phyloP scores from a whole-genome alignment of 2,329 filamentous ascomycete genomes.

The Dothideomycetes sp. region DNA sequence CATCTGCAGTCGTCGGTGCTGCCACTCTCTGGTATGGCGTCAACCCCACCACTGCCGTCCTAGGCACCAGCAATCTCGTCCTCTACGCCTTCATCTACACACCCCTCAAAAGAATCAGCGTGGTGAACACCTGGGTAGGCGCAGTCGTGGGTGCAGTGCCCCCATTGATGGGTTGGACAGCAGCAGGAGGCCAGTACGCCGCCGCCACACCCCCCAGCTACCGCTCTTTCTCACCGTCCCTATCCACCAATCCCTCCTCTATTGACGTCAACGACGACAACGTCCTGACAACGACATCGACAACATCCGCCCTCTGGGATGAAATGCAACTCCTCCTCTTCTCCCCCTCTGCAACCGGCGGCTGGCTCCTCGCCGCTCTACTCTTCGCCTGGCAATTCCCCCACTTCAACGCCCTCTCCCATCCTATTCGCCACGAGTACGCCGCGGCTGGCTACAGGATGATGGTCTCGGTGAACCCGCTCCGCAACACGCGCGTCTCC shows the following conservation, averaged over 20 bases:
- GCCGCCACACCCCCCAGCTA: slow-evolving; percentile 12
- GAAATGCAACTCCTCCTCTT: slow-evolving; percentile 24
- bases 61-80: slow-evolving; percentile 74
- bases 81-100: slow-evolving; percentile 92
- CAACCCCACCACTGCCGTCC: slow-evolving; percentile 81
- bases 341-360: slow-evolving; percentile 43
- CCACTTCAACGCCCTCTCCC: slow-evolving; percentile 91
- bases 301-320: slow-evolving; percentile 10
- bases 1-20: slow-evolving; percentile 58
- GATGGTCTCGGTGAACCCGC: slow-evolving; percentile 81
- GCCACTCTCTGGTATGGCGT: slow-evolving; percentile 76
- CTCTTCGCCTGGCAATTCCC: slow-evolving; percentile 97
- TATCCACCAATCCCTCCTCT: slow-evolving; percentile 12
- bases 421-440: slow-evolving; percentile 84
- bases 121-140: slow-evolving; percentile 89
- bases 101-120: slow-evolving; percentile 76
- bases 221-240: slow-evolving; percentile 12
- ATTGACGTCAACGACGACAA: not conserved
- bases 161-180: slow-evolving; percentile 95
- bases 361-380: slow-evolving; percentile 77
- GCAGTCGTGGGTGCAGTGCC: slow-evolving; percentile 88
- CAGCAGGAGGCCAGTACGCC: slow-evolving; percentile 79
- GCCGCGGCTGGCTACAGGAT: slow-evolving; percentile 54
- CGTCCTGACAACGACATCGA: slow-evolving; percentile 1
- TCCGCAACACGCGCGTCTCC: slow-evolving; percentile 75